Evolutionary conservation across 495 filamentous ascomycete species (phyloP).

Genomic region (Podospora bellae-mahoneyi): DNA sequence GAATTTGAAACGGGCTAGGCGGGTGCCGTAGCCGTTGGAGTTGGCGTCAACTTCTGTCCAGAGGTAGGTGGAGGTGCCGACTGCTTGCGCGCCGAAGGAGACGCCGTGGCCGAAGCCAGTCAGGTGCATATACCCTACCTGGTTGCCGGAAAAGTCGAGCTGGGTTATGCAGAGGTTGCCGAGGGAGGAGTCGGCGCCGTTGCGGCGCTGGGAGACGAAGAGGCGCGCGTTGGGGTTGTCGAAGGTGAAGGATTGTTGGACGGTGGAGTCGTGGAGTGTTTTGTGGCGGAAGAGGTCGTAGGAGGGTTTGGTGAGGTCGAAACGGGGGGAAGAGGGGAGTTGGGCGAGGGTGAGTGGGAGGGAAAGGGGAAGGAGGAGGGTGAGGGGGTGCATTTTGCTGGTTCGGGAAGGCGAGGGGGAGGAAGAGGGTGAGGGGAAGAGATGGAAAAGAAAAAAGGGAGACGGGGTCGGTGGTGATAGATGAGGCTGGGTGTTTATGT

Average conservation of each 20-base stretch:
- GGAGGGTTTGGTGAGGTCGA: conserved; percentile 21
- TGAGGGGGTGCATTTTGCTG: not conserved
- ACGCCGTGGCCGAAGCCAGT: conserved; percentile 9
- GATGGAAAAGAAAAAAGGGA: too few species aligned
- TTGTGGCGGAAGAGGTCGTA: conserved; percentile 19
- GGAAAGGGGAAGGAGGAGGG: not conserved
- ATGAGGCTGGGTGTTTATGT: too few species aligned
- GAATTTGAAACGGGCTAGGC: conserved; percentile 4
- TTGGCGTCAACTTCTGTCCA: conserved; percentile 9
- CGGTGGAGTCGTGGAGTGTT: conserved; percentile 12
- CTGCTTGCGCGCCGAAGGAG: not conserved
- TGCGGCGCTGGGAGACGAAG: conserved; percentile 18
- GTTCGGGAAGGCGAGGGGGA: not conserved
- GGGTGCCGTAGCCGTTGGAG: conserved; percentile 1
- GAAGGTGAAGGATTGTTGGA: conserved; percentile 19
- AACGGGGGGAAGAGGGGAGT: conserved; percentile 15
- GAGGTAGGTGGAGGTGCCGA: not conserved
- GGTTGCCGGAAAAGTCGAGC: conserved; percentile 19
- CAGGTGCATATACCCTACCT: conserved; percentile 15
- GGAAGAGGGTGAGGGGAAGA: too few species aligned
- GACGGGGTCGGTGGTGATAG: too few species aligned
- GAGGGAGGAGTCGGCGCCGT: conserved; percentile 7
- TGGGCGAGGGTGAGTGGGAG: not conserved
- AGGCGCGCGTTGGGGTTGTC: conserved; percentile 20
- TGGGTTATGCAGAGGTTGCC: conserved; percentile 20